Percentiles rank a stretch among this genome's conserved stretches.
Conservation (phyloP, 73 alveolate genomes). For the Tetrahymena elliotti region DNA sequence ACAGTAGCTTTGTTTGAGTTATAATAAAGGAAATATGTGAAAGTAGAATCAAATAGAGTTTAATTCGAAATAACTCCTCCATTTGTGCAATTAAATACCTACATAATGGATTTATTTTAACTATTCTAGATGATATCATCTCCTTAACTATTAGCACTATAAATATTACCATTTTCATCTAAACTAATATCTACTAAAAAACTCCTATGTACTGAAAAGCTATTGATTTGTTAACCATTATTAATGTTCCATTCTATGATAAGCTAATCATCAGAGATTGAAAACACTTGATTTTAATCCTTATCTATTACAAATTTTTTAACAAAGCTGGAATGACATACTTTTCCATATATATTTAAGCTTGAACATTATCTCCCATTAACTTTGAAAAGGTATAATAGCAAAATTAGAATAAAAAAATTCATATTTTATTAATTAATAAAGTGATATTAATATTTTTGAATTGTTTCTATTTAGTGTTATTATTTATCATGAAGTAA, state of each 20-base stretch:
- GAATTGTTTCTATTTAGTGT: too few relatives aligned
- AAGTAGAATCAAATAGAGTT: not conserved
- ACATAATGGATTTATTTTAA: not conserved
- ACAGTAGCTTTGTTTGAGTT: not conserved
- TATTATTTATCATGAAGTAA: too few relatives aligned
- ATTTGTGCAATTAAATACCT: not conserved
- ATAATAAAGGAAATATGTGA: not conserved
- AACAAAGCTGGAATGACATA: not conserved
- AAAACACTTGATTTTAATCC: not conserved
- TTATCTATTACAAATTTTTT: not conserved
- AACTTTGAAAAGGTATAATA: too few relatives aligned
- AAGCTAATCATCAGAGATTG: not conserved
- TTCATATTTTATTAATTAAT: too few relatives aligned
- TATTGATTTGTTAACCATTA: not conserved
- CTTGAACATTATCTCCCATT: too few relatives aligned
- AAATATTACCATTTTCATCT: not conserved
- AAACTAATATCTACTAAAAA: not conserved
- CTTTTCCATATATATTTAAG: not conserved
- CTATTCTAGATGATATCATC: not conserved
- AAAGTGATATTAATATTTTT: too few relatives aligned
- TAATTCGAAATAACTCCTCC: not conserved
- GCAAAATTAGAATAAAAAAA: too few relatives aligned
- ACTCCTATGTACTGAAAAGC: not conserved
- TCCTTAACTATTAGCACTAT: not conserved
- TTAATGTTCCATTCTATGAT: not conserved